Percentiles rank a stretch among this genome's conserved stretches.
These are phyloP conservation scores for Geotrichum macrosporum DNA, from an alignment of 1,139 yeast species.

Conservation along the genomic window DNA sequence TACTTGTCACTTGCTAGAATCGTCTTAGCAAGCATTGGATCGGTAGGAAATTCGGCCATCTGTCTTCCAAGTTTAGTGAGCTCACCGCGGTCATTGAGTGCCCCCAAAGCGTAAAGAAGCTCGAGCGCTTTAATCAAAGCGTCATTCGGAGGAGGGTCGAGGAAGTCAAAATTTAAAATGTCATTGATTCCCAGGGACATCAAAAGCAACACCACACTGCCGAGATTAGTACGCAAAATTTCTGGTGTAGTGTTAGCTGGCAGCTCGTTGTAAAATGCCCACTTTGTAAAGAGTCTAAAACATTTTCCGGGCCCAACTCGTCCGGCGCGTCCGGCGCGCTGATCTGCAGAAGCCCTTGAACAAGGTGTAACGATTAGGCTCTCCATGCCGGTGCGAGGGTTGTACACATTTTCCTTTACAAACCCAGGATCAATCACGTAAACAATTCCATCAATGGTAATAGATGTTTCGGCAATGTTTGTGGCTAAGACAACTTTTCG, in stretches of 20 bases:
- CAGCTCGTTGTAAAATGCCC: slow-evolving; percentile 75
- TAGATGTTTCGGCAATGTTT: slow-evolving; percentile 93
- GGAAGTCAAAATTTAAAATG: slow-evolving; percentile 74
- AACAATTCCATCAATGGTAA: slow-evolving; percentile 86
- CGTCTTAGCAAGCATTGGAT: slow-evolving; percentile 81
- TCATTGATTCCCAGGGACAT: slow-evolving; percentile 80
- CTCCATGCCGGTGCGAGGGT: slow-evolving; percentile 86
- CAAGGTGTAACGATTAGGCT: slow-evolving; percentile 80
- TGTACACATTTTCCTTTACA: slow-evolving; percentile 80
- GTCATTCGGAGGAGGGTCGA: slow-evolving; percentile 78
- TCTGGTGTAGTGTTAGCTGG: slow-evolving; percentile 84
- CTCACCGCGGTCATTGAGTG: slow-evolving; percentile 72
- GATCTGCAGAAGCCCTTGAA: slow-evolving; percentile 92
- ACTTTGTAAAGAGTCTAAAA: slow-evolving; percentile 79
- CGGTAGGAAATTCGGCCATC: slow-evolving; percentile 92
- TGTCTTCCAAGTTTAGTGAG: slow-evolving; percentile 74
- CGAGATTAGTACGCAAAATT: slow-evolving; percentile 73
- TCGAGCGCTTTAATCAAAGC: slow-evolving; percentile 74
- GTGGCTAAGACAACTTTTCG: slow-evolving; percentile 92
- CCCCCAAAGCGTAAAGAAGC: slow-evolving; percentile 78
- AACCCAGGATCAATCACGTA: slow-evolving; percentile 92
- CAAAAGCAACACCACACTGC: slow-evolving; percentile 67
- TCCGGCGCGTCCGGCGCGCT: slow-evolving; percentile 96
- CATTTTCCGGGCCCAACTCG: slow-evolving; percentile 96
- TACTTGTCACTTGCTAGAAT: slow-evolving; percentile 58